These are phyloP conservation scores for Amphichorda felina DNA, from an alignment of 2,329 filamentous ascomycete genomes.

Conservation along the genomic window DNA sequence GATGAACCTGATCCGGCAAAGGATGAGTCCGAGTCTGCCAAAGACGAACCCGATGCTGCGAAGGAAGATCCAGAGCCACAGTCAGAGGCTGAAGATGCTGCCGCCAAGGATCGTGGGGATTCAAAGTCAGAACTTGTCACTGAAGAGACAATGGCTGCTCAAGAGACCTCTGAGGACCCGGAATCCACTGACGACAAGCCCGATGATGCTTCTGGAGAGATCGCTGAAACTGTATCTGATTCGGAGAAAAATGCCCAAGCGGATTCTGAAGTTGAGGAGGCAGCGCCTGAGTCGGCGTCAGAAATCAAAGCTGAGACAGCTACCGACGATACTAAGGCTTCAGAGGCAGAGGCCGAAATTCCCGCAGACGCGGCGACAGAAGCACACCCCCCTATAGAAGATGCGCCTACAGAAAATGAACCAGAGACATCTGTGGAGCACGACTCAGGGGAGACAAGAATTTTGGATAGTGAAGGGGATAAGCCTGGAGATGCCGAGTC, in stretches of 20 bases:
- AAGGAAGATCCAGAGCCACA: no score
- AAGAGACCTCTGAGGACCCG: constrained; percentile 1
- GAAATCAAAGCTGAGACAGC: background rate
- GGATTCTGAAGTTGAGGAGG: background rate
- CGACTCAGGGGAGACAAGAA: background rate
- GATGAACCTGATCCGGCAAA: background rate
- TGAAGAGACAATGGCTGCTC: no score
- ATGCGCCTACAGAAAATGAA: background rate
- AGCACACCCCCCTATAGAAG: no score
- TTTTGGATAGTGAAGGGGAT: constrained; percentile 1
- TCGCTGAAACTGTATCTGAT: constrained; percentile 4
- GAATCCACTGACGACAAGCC: constrained; percentile 5
- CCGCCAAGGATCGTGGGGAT: no score
- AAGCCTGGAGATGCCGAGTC: background rate
- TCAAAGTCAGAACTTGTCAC: no score
- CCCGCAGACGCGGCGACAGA: background rate
- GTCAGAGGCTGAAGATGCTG: no score
- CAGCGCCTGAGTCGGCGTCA: background rate
- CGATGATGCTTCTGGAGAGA: constrained; percentile 4
- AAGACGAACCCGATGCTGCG: background rate
- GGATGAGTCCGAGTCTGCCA: background rate
- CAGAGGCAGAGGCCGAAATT: background rate
- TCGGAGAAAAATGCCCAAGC: background rate
- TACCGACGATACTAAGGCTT: background rate
- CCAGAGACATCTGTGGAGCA: background rate